Evolutionary conservation across 768 basidiomycete species (phyloP).

Genomic region (Lanmaoa pseudosensibilis): DNA sequence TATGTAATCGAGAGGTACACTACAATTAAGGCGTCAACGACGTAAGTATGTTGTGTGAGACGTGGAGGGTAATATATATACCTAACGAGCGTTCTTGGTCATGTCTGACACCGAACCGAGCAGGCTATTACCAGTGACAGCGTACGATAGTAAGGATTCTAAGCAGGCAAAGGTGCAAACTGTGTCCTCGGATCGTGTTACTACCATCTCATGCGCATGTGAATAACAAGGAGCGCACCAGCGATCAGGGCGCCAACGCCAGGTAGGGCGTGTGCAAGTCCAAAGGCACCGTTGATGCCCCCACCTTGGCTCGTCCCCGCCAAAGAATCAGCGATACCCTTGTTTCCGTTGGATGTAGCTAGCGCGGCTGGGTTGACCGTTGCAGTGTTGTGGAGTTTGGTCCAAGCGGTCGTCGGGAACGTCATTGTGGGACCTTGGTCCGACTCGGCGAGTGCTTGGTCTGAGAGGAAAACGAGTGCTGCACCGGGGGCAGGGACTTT

Average conservation of each 20-base stretch:
- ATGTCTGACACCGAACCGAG: background rate
- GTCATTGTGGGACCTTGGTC: constrained; percentile 40
- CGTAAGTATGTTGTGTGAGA: constrained; percentile 12
- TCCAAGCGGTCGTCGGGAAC: constrained; percentile 52
- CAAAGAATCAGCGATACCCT: constrained; percentile 28
- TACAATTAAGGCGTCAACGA: constrained; percentile 15
- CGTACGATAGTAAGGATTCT: constrained; percentile 12
- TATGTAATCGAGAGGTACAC: background rate
- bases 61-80: constrained; percentile 15
- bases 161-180: constrained; percentile 11
- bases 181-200: background rate
- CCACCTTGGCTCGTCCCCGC: constrained; percentile 10
- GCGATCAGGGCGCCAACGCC: constrained; percentile 10
- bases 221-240: constrained; percentile 16
- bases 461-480: constrained; percentile 70
- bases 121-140: constrained; percentile 1
- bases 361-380: constrained; percentile 55
- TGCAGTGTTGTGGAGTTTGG: constrained; percentile 42
- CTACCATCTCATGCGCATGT: background rate
- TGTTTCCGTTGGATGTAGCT: constrained; percentile 64
- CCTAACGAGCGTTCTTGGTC: constrained; percentile 5
- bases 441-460: constrained; percentile 38
- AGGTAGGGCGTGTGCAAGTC: constrained; percentile 13
- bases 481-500: constrained; percentile 69
- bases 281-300: background rate